phyloP scores from a whole-genome alignment of 2,329 filamentous ascomycete genomes.

The Acarospora socialis region DNA sequence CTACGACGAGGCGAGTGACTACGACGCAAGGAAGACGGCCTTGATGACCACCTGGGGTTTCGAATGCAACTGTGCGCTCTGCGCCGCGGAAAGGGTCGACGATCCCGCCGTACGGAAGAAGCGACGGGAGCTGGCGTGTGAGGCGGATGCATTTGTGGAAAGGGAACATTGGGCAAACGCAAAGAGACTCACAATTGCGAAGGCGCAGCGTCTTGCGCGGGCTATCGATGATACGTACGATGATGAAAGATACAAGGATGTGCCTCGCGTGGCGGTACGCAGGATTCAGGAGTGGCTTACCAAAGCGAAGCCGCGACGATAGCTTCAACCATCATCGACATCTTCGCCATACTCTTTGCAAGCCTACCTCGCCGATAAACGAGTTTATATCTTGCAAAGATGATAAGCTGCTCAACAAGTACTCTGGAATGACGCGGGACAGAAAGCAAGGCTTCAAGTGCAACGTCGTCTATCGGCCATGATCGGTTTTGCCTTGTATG shows the following conservation, averaged over 20 bases:
- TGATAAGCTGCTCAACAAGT: no score
- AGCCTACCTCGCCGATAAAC: no score
- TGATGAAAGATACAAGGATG: slow-evolving; percentile 13
- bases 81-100: slow-evolving; percentile 19
- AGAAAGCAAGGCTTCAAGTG: no score
- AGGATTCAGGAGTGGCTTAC: no score
- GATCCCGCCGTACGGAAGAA: slow-evolving; percentile 1
- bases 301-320: no score
- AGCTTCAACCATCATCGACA: no score
- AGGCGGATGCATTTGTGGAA: slow-evolving; percentile 17
- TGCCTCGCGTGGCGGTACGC: no score
- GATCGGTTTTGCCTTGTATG: no score
- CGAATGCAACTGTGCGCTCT: slow-evolving; percentile 27
- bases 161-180: slow-evolving; percentile 19
- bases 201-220: slow-evolving; percentile 16
- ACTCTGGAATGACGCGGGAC: no score
- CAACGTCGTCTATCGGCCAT: no score
- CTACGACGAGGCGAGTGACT: slow-evolving; percentile 25
- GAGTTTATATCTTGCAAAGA: no score
- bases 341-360: no score
- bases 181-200: slow-evolving; percentile 16
- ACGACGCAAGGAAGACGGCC: slow-evolving; percentile 16
- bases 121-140: slow-evolving; percentile 15
- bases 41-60: slow-evolving; percentile 27
- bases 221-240: slow-evolving; percentile 18